These are phyloP conservation scores for Rhizopus arrhizus DNA, from an alignment of 371 early-diverging fungal species.

Conservation along the genomic window DNA sequence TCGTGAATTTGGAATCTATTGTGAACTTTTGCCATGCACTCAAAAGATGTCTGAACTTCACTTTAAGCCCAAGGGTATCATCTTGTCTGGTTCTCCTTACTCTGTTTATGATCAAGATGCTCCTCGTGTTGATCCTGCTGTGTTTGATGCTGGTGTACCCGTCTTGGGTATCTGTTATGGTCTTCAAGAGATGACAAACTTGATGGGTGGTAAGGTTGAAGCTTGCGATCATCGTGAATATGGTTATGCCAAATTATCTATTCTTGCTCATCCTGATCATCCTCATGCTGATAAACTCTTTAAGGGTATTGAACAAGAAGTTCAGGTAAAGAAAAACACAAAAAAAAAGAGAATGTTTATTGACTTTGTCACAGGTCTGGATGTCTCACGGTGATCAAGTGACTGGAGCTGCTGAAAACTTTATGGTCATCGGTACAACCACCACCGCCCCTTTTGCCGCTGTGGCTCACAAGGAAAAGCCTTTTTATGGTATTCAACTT, in stretches of 20 bases:
- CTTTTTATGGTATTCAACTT: conserved; percentile 94
- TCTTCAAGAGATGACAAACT: conserved; percentile 90
- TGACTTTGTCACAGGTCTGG: conserved; percentile 72
- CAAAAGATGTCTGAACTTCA: conserved; percentile 88
- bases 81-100: conserved; percentile 95
- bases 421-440: conserved; percentile 85
- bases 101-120: conserved; percentile 94
- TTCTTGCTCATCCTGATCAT: conserved; percentile 63
- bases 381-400: conserved; percentile 98
- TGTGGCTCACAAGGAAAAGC: conserved; percentile 75
- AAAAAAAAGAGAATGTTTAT: background rate
- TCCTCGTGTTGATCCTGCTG: conserved; percentile 91
- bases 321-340: conserved; percentile 40
- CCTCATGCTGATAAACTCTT: conserved; percentile 74
- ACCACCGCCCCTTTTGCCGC: conserved; percentile 89
- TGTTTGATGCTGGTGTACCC: conserved; percentile 89
- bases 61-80: conserved; percentile 95
- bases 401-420: conserved; percentile 77
- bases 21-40: conserved; percentile 96
- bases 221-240: conserved; percentile 93
- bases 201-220: conserved; percentile 85
- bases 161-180: conserved; percentile 98
- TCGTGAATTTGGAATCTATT: conserved; percentile 96
- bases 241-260: conserved; percentile 83
- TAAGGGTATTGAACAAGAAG: conserved; percentile 69